phyloP scores from a whole-genome alignment of 768 basidiomycete genomes.

The Leccinum rimulosum region DNA sequence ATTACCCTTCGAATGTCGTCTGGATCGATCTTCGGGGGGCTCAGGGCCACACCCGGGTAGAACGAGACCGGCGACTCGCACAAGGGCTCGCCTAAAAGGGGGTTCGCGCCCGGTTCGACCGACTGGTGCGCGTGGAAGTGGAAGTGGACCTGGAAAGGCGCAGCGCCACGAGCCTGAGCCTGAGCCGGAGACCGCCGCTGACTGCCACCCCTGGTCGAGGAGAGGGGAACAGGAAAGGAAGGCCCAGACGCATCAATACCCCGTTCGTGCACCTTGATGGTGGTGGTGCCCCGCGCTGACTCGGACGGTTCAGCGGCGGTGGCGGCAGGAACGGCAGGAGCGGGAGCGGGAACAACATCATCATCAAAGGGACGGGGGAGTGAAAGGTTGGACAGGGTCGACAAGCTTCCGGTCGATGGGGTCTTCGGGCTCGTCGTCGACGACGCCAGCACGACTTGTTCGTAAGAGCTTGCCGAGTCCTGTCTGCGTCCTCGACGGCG shows the following conservation, averaged over 20 bases:
- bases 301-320: neutral
- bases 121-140: neutral
- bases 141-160: neutral
- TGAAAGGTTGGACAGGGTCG: conserved; percentile 13
- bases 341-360: neutral
- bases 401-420: conserved; percentile 6
- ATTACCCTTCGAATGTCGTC: neutral
- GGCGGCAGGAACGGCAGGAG: neutral
- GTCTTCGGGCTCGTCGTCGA: neutral
- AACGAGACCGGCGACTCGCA: conserved; percentile 28
- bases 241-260: conserved; percentile 15
- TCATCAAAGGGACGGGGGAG: conserved; percentile 25
- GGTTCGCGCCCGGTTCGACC: conserved; percentile 3
- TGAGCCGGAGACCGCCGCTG: neutral
- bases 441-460: conserved; percentile 20
- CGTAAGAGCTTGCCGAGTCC: conserved; percentile 13
- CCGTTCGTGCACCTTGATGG: conserved; percentile 14
- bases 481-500: conserved; percentile 2
- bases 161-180: neutral
- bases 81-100: conserved; percentile 7
- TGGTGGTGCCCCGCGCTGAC: neutral
- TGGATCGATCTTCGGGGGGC: neutral
- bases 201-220: neutral
- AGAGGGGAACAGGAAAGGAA: neutral
- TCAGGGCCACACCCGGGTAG: neutral